Evolutionary conservation across 495 filamentous ascomycete genomes (phyloP), one percentile per base, ranked within the genome.

Genomic region (Annulohypoxylon bovei): DNA sequence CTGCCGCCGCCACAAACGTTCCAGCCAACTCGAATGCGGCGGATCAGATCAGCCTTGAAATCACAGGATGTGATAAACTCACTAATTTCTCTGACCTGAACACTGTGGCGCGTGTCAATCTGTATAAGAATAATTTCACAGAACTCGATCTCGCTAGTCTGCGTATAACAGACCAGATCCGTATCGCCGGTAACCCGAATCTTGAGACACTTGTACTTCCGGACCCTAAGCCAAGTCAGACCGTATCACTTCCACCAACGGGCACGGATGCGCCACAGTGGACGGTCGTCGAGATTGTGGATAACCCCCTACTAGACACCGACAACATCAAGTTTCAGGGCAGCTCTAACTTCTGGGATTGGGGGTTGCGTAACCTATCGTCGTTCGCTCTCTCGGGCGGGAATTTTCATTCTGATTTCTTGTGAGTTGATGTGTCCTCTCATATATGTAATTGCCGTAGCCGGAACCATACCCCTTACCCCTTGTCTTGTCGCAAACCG

Each of bases 201-300:
- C 65, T 67, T 25, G 56, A 54, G 65, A 61, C 30, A 11, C 12
- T 67, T 1, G 27, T 54, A 16, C 39, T 67, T 1, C 65, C 65
- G 2, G 56, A 61, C 27, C 56, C 65, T 25, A 47, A 39, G 2
- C 56, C 56, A 9, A 47, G 65, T 5, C 65, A 55, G 46, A 61
- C 55, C 11, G 25, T 67, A 35, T 35, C 55, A 1, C 56, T 67
- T 9, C 65, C 65, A 8, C 65, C 65, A 8, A 61, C 65, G 11
- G 56, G 65, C 14, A 37, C 46, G 16, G 65, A 67, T 14, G 65
- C 65, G 65, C 65, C 65, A 18, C 46, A 53, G 47, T 67, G 65
- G 65, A 61, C 65, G 12, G 37, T 53, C 11, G 65, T 67, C 7
- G 65, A 67, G 49, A 54, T 67, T 4, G 47, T 61, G 9, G 56